Conservation (phyloP, 768 basidiomycete species). For the Rhodotorula graminis region DNA sequence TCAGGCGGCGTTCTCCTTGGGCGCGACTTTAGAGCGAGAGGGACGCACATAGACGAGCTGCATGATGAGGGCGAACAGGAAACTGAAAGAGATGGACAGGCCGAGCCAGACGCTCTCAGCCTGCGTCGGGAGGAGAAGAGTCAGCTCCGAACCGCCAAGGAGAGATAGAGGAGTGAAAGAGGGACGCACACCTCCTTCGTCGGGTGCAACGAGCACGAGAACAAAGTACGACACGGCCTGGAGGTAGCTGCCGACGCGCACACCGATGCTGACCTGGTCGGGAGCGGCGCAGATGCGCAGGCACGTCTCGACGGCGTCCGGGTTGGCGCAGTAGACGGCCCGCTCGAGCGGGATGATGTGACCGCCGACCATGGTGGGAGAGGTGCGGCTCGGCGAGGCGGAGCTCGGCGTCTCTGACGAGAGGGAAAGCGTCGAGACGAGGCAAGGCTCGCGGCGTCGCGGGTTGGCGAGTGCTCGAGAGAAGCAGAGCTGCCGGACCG, state of each 20-base stretch:
- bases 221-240: conserved; percentile 29
- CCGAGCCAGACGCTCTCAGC: conserved; percentile 34
- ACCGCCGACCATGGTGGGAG: conserved; percentile 13
- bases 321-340: conserved; percentile 33
- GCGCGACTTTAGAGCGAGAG: not conserved
- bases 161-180: too few species aligned
- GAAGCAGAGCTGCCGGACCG: too few species aligned
- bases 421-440: not conserved
- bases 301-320: conserved; percentile 14
- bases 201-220: conserved; percentile 25
- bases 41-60: conserved; percentile 24
- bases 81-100: conserved; percentile 25
- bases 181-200: conserved; percentile 22
- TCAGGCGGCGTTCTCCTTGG: too few species aligned
- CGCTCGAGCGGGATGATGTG: conserved; percentile 9
- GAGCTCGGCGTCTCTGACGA: too few species aligned
- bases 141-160: not conserved
- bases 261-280: conserved; percentile 20
- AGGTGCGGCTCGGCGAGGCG: too few species aligned
- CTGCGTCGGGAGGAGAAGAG: not conserved
- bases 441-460: too few species aligned
- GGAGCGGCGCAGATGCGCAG: conserved; percentile 24
- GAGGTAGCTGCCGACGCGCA: conserved; percentile 15
- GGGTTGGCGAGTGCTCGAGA: too few species aligned
- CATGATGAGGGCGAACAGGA: conserved; percentile 16